A percentile compares a stretch with the other conserved stretches of the same genome.
These are phyloP conservation scores for Coelastrella sp. DNA, from an alignment of 139 green algal genomes.

Conservation along the genomic window DNA sequence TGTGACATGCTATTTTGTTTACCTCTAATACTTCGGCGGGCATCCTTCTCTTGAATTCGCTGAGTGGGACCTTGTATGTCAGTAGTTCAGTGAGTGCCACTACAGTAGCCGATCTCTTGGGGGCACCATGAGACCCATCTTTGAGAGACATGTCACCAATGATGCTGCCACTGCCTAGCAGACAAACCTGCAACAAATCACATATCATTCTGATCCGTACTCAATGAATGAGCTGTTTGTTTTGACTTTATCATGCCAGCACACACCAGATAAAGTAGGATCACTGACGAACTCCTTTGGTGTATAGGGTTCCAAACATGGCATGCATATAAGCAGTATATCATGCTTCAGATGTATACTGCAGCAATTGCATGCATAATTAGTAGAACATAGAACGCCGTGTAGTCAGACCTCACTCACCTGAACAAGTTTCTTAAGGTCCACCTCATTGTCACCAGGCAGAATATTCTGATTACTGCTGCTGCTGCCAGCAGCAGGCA, in stretches of 20 bases:
- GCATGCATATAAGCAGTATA: too few species aligned
- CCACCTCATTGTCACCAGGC: slow-evolving; percentile 12
- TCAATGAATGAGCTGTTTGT: too few species aligned
- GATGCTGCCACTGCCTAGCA: slow-evolving; percentile 39
- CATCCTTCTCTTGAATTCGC: slow-evolving; percentile 41
- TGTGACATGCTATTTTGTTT: not conserved
- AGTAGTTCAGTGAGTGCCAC: slow-evolving; percentile 40
- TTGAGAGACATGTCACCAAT: slow-evolving; percentile 44
- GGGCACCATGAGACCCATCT: not conserved
- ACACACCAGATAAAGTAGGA: too few species aligned
- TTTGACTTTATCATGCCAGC: too few species aligned
- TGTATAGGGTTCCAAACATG: too few species aligned
- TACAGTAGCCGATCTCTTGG: slow-evolving; percentile 19
- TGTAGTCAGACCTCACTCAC: not conserved
- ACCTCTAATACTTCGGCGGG: slow-evolving; percentile 38
- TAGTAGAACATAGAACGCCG: not conserved
- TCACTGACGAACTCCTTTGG: too few species aligned
- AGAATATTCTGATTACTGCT: not conserved
- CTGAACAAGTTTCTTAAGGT: slow-evolving; percentile 33
- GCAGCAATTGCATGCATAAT: too few species aligned
- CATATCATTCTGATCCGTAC: too few species aligned
- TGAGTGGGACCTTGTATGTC: slow-evolving; percentile 41
- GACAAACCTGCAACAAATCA: slow-evolving; percentile 24
- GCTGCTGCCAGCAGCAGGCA: too few species aligned
- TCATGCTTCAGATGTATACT: too few species aligned